Conservation (phyloP, 2,329 filamentous ascomycete genomes). For the Cercospora nicotianae region DNA sequence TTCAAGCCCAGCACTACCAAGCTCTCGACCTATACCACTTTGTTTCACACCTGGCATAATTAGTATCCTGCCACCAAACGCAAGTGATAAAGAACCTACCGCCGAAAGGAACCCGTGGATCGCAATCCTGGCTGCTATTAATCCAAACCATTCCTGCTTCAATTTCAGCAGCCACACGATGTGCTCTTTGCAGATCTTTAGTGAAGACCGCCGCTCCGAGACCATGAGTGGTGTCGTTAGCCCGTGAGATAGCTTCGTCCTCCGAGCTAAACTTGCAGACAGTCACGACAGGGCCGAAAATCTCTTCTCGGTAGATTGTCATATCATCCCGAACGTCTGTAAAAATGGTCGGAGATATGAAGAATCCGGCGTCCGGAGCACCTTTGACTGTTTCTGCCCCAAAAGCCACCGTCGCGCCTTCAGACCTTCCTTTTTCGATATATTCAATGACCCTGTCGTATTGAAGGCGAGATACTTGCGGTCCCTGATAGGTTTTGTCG, state of each 20-base stretch:
- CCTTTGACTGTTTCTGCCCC: too few relatives aligned
- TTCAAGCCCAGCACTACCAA: too few relatives aligned
- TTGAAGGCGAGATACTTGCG: not conserved
- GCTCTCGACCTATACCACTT: too few relatives aligned
- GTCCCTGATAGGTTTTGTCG: not conserved
- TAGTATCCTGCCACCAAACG: too few relatives aligned
- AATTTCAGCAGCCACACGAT: too few relatives aligned
- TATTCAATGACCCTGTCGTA: not conserved
- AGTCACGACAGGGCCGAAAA: constrained; percentile 24
- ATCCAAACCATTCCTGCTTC: too few relatives aligned
- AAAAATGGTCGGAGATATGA: constrained; percentile 26
- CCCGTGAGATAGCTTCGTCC: constrained; percentile 27
- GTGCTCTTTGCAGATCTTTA: not conserved
- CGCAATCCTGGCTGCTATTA: too few relatives aligned
- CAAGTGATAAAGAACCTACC: too few relatives aligned
- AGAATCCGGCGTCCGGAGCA: constrained; percentile 14
- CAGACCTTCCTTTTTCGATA: not conserved
- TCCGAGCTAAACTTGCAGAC: constrained; percentile 28
- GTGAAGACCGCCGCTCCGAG: constrained; percentile 22
- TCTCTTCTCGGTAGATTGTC: constrained; percentile 26
- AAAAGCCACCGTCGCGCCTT: not conserved
- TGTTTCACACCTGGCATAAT: too few relatives aligned
- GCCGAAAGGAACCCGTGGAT: too few relatives aligned
- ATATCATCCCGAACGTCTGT: constrained; percentile 20
- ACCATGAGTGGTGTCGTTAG: constrained; percentile 41